Base-by-base conservation (phyloP, 495 filamentous ascomycete genomes). In the Podospora appendiculata region DNA sequence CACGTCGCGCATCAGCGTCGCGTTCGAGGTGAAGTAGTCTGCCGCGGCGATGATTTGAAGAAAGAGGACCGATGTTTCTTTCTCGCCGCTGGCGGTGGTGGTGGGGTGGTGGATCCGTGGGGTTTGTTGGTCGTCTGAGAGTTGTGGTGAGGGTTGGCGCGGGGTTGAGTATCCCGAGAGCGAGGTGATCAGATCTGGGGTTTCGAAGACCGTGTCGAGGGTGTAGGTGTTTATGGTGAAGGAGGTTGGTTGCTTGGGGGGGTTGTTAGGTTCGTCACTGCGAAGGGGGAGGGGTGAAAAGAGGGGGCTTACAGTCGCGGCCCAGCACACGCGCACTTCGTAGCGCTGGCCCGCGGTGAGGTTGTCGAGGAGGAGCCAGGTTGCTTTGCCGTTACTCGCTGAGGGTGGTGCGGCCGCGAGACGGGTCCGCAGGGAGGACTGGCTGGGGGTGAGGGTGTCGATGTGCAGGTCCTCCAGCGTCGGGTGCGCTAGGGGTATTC, bases 251-350 rank as follows among this genome's bases (percentile, higher is more conserved):
- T 95, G 87, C 91, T 96, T 8, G 33, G 32, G 1, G 10, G 1
- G 1, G 40, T 43, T 47, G 39, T 32, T 40, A 45, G 46, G 16
- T 16, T 12, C 1, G 16, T 14, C 38, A 3, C 32, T 17, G 16
- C 32, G n/a, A 34, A 54, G 8, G 36, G 17, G 14, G 8, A 14
- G 35, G 19, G 42, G 16, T 10, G 17, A 46, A 6, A 32, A 45
- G 36, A n/a, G 19, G 9, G 12, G 17, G 77, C 86, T 68, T 79
- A 95, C 92, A 33, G 84, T 94, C 41, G 93, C 93, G 56, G 87
- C 74, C 93, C 93, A 98, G 70, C 93, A 98, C 54, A 96, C 76
- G 18, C 93, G 81, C 34, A 95, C 81, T 73, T 98, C 93, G 73
- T 97, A 95, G 53, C 91, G 81, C 60, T 86, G 85, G 9, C 82